Conservation (phyloP, 2,329 filamentous ascomycete species). For the Alternaria gaisen region DNA sequence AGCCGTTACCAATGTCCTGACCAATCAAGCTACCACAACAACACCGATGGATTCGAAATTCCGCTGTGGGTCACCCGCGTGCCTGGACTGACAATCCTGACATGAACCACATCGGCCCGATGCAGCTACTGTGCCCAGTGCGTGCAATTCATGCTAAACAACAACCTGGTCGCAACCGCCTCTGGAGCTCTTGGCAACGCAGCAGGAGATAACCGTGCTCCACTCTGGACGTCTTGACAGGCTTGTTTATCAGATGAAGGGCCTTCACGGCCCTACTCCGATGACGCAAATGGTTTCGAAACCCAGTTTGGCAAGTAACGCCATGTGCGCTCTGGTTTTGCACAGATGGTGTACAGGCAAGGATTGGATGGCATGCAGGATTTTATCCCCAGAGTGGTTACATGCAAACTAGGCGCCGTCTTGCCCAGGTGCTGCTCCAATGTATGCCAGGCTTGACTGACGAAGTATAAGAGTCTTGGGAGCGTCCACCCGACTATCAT, state of each 20-base stretch:
- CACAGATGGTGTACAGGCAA: conserved; percentile 9
- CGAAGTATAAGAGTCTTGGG: conserved; percentile 17
- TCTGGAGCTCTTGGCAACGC: conserved; percentile 20
- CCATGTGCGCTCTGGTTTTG: conserved; percentile 6
- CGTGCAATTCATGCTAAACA: conserved; percentile 19
- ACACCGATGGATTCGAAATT: conserved; percentile 4
- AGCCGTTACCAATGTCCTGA: not conserved
- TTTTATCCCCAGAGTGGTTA: not conserved
- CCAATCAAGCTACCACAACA: conserved; percentile 8
- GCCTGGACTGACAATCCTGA: conserved; percentile 17
- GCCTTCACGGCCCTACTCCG: conserved; percentile 7
- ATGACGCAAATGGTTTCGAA: conserved; percentile 19
- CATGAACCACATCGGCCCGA: conserved; percentile 21
- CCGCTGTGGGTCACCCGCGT: conserved; percentile 9
- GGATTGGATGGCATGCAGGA: conserved; percentile 4
- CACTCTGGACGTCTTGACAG: conserved; percentile 10
- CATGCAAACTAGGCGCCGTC: not conserved
- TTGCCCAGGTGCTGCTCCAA: not conserved
- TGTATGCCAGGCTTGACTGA: not conserved
- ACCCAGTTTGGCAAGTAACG: conserved; percentile 7
- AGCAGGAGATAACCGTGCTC: conserved; percentile 11
- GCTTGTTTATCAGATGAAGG: conserved; percentile 10
- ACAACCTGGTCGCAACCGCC: conserved; percentile 3
- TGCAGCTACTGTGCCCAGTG: conserved; percentile 8
- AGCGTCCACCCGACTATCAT: not conserved